A percentile compares a stretch with the other conserved stretches of the same genome.
These are phyloP conservation scores for Paralagenidium karlingii DNA, from an alignment of 352 stramenopile genomes.

Conservation along the genomic window DNA sequence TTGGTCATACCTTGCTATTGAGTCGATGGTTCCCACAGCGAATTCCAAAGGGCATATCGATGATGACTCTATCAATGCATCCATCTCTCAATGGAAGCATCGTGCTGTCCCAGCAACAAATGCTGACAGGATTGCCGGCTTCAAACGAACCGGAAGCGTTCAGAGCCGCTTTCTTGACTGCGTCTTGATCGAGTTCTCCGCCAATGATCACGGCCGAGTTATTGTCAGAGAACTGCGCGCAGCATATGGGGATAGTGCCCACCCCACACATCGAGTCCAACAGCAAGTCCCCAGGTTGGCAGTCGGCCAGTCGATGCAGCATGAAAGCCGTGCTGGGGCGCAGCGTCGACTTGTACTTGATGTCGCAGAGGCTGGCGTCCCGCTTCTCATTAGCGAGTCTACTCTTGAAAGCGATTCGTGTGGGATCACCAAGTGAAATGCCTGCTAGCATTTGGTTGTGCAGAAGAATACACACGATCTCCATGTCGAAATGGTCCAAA, in stretches of 20 bases:
- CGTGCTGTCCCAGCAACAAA: conserved; percentile 55
- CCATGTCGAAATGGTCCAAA: conserved; percentile 47
- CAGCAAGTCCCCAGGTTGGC: conserved; percentile 43
- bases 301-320: conserved; percentile 53
- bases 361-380: conserved; percentile 19
- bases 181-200: conserved; percentile 41
- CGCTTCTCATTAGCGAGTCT: conserved; percentile 59
- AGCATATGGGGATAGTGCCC: conserved; percentile 60
- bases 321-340: conserved; percentile 63
- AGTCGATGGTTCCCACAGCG: conserved; percentile 54
- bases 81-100: conserved; percentile 33
- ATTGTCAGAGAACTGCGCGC: conserved; percentile 28
- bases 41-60: conserved; percentile 72
- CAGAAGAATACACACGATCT: conserved; percentile 66
- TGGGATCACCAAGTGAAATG: conserved; percentile 43
- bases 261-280: conserved; percentile 76
- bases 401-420: conserved; percentile 49
- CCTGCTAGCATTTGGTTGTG: conserved; percentile 53
- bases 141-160: no score
- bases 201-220: conserved; percentile 47
- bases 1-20: conserved; percentile 38
- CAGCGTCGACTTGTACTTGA: conserved; percentile 65
- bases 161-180: conserved; percentile 32
- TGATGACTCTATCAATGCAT: conserved; percentile 47
- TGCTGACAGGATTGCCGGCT: conserved; percentile 16